These are phyloP conservation scores for Thamnidium elegans DNA, from an alignment of 192 early-diverging fungal species.

Conservation along the genomic window DNA sequence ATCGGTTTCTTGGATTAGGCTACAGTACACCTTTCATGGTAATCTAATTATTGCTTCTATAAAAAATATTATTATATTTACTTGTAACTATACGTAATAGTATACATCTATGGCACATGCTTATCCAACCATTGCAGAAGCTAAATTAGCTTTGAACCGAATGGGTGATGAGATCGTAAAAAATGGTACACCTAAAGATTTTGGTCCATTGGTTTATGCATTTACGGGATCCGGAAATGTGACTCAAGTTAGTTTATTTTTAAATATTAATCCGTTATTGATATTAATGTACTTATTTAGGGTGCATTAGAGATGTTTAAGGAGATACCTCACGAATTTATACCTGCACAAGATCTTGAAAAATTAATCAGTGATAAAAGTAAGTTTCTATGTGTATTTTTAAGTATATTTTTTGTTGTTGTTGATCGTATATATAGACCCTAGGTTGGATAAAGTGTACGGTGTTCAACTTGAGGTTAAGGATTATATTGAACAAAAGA, in stretches of 20 bases:
- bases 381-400: conserved; percentile 46
- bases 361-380: conserved; percentile 54
- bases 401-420: not conserved
- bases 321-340: conserved; percentile 87
- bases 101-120: conserved; percentile 72
- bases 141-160: conserved; percentile 53
- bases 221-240: conserved; percentile 95
- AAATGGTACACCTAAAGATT: conserved; percentile 82
- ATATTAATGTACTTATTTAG: conserved; percentile 25
- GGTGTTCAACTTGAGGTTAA: conserved; percentile 70
- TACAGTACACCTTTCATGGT: conserved; percentile 94
- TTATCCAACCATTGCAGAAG: conserved; percentile 64
- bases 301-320: conserved; percentile 92
- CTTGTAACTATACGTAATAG: too few relatives aligned
- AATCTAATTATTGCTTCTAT: conserved; percentile 12
- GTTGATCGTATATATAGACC: conserved; percentile 37
- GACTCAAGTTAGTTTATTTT: conserved; percentile 48
- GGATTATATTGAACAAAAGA: conserved; percentile 83
- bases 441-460: conserved; percentile 73
- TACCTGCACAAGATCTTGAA: conserved; percentile 67
- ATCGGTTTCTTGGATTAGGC: conserved; percentile 83
- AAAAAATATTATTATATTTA: too few relatives aligned
- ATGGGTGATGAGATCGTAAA: conserved; percentile 80
- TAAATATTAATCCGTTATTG: not conserved
- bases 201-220: conserved; percentile 88